These are phyloP conservation scores for Cladophialophora yegresii DNA, from an alignment of 2,329 filamentous ascomycete species.

Conservation along the genomic window DNA sequence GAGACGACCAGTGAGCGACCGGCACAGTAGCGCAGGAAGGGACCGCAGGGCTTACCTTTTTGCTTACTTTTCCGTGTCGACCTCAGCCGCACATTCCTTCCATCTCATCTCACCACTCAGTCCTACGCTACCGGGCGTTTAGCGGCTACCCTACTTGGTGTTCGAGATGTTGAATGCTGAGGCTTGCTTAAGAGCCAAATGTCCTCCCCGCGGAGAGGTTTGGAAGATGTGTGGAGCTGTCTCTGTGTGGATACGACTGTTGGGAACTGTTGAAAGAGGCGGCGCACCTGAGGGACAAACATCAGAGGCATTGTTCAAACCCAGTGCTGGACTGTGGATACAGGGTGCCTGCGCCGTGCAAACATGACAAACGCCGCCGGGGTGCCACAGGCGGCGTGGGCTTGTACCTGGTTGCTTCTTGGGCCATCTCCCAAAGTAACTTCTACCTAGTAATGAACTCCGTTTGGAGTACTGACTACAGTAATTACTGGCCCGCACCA, in stretches of 20 bases:
- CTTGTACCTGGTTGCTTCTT: too few relatives aligned
- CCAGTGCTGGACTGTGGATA: background rate
- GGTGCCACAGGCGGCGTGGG: background rate
- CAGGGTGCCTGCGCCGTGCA: background rate
- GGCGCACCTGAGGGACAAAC: background rate
- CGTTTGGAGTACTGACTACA: background rate
- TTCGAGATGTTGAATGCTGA: background rate
- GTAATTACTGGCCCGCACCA: background rate
- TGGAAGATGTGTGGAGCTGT: background rate
- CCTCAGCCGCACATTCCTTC: conserved; percentile 2
- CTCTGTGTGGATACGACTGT: background rate
- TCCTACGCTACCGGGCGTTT: background rate
- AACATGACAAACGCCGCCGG: background rate
- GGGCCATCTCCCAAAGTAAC: background rate
- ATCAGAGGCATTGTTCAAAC: background rate
- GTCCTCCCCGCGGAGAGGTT: background rate
- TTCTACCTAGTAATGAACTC: too few relatives aligned
- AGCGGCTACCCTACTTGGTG: background rate
- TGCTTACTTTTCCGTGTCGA: too few relatives aligned
- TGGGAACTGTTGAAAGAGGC: background rate
- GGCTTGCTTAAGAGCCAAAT: background rate
- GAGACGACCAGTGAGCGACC: background rate
- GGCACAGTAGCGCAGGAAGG: background rate
- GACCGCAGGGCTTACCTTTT: too few relatives aligned
- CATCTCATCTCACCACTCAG: background rate